Evolutionary conservation across 257 asterid species (phyloP), one percentile per base, ranked within the genome.

Genomic region (Solanum habrochaites): DNA sequence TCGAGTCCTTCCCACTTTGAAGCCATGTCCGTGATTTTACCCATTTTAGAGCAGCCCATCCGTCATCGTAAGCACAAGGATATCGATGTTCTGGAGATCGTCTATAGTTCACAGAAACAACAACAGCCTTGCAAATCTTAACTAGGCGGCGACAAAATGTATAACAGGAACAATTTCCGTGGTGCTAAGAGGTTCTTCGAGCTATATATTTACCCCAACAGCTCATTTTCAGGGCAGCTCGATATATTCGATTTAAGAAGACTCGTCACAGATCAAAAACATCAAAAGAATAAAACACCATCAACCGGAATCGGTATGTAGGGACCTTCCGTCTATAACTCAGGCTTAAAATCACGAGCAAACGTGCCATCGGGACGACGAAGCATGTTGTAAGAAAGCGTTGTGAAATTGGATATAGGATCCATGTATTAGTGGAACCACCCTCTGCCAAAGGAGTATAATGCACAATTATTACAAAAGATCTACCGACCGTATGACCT

Each of bases 401-500:
- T n/a, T 96, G n/a, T 96, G 95, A 96, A 96, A 85, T 95, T 93
- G 35, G 98, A 94, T 27, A 96, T 96, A 96, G 91, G 87, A 96
- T 94, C 98, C 98, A 94, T 58, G 99, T 95, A 80, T 96, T 93
- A 95, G 96, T 8, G 99, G 99, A 86, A 96, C 99, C 88, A 95
- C 91, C 73, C 94, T 90, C 98, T 95, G 94, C 89, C 25, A 80
- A 85, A 82, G 45, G 69, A 12, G 64, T 62, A 85, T 8, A 35
- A 64, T 58, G 39, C 73, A 70, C 13, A 70, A 67, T 69, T 75
- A 85, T 4, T 67, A 31, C 29, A 70, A 49, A 45, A 52, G 15
- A 73, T 77, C 77, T 8, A 83, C 39, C 25, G 3, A 83, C 32
- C 9, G 42, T 12, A 60, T 31, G 42, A 56, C 16, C 40, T 31